phyloP scores from a whole-genome alignment of 1,284 basidiomycete species.

The Cryptococcus hybrid region DNA sequence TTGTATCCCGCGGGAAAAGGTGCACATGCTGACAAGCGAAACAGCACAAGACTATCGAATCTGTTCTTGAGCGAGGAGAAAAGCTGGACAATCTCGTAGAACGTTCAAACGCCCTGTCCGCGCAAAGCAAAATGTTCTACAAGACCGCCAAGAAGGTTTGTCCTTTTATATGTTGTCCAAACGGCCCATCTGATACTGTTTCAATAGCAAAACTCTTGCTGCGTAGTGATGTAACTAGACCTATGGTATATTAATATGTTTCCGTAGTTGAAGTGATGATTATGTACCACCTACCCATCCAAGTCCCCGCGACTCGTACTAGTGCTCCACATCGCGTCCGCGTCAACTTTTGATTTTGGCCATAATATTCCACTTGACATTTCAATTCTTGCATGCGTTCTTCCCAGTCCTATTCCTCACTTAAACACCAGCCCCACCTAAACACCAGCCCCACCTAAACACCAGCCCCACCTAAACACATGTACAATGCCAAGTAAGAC shows the following conservation, averaged over 20 bases:
- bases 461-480: too few relatives aligned
- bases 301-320: too few relatives aligned
- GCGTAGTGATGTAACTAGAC: slow-evolving; percentile 53
- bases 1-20: background rate
- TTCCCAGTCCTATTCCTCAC: too few relatives aligned
- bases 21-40: background rate
- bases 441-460: too few relatives aligned
- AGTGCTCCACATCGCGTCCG: too few relatives aligned
- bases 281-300: too few relatives aligned
- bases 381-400: too few relatives aligned
- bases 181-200: too few relatives aligned
- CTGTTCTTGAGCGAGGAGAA: slow-evolving; percentile 93
- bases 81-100: slow-evolving; percentile 97
- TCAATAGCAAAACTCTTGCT: slow-evolving; percentile 67
- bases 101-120: slow-evolving; percentile 83
- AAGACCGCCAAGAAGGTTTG: slow-evolving; percentile 87
- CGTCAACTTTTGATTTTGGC: too few relatives aligned
- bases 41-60: slow-evolving; percentile 99
- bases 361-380: too few relatives aligned
- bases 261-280: background rate
- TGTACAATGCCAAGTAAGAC: too few relatives aligned
- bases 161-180: background rate
- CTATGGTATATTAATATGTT: background rate
- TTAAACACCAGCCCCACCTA: too few relatives aligned
- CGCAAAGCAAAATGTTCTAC: slow-evolving; percentile 93